A percentile compares a stretch with the other conserved stretches of the same genome.
phyloP scores from a whole-genome alignment of 306 rosid genomes.

The Trifolium fragiferum region DNA sequence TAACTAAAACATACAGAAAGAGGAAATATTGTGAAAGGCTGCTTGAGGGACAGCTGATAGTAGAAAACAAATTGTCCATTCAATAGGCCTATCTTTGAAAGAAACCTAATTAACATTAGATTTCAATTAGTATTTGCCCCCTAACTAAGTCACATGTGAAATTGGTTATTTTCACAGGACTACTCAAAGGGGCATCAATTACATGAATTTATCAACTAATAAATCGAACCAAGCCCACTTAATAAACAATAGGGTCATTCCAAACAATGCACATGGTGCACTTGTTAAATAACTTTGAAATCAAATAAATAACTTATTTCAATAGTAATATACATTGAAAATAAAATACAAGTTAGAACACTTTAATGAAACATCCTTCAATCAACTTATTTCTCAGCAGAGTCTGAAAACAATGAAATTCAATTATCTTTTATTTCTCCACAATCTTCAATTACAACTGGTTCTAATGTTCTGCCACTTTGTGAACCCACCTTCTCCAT shows the following conservation, averaged over 20 bases:
- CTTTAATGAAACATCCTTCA: neutral
- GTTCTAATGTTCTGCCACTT: slow-evolving; percentile 57
- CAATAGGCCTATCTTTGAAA: slow-evolving; percentile 29
- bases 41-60: slow-evolving; percentile 29
- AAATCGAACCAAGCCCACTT: neutral
- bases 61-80: slow-evolving; percentile 22
- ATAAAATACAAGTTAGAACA: neutral
- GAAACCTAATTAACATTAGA: slow-evolving; percentile 17
- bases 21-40: slow-evolving; percentile 29
- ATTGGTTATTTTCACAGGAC: neutral
- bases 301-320: neutral
- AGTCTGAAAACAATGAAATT: neutral
- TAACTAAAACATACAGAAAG: too few relatives aligned
- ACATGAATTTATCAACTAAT: neutral
- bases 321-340: neutral
- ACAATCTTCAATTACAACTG: slow-evolving; percentile 79
- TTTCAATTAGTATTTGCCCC: slow-evolving; percentile 31
- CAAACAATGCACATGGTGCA: too few relatives aligned
- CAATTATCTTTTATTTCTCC: slow-evolving; percentile 57
- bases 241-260: too few relatives aligned
- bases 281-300: neutral
- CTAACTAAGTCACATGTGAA: slow-evolving; percentile 37
- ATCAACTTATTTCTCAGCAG: slow-evolving; percentile 37
- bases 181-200: slow-evolving; percentile 38
- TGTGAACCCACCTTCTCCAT: slow-evolving; percentile 83